Base-by-base conservation (phyloP, 1,284 basidiomycete genomes). In the Amylostereum chailletii region DNA sequence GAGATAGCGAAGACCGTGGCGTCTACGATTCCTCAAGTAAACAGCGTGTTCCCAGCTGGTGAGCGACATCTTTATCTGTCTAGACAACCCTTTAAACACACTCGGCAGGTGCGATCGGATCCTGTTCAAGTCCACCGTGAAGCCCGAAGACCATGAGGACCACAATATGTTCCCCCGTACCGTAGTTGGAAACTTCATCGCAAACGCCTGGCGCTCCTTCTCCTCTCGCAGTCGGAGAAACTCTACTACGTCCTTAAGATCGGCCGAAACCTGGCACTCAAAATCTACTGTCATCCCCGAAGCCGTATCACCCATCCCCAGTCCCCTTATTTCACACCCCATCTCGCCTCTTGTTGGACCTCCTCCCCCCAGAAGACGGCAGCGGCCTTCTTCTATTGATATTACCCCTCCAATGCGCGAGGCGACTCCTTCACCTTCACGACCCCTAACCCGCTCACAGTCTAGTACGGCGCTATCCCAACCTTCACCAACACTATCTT, bases 41-140 rank as follows among this genome's bases (percentile, higher is more conserved):
- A 65, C 76, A 81, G 58, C 78, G 86, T n/a, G 86, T 90, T 32
- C 86, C 86, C 2, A 87, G 86, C 59, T 90, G 87, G 86, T 86
- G 53, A 51, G 74, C 64, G 19, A 11, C 10, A 5, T 39, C 42
- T n/a, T 44, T 45, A 47, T 33, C 27, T 31, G 38, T 39, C 31
- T 5, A 19, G 7, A 32, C 4, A 48, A 40, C 11, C 34, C 34
- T 34, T 26, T 52, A 32, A 48, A 34, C 6, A 46, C 32, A 29
- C 30, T 30, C 19, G 51, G 33, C 50, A 86, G 84, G 84, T 90
- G 86, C 58, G 86, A 90, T 58, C 77, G 86, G 26, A 86, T 90
- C 46, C 64, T 90, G 3, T 89, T 79, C 79, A 90, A 87, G 62
- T 75, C 83, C 1, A 87, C 81, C 0, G 70, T 86, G 26, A 61